Conservation (phyloP, 768 basidiomycete species). For the Lentinula detonsa region DNA sequence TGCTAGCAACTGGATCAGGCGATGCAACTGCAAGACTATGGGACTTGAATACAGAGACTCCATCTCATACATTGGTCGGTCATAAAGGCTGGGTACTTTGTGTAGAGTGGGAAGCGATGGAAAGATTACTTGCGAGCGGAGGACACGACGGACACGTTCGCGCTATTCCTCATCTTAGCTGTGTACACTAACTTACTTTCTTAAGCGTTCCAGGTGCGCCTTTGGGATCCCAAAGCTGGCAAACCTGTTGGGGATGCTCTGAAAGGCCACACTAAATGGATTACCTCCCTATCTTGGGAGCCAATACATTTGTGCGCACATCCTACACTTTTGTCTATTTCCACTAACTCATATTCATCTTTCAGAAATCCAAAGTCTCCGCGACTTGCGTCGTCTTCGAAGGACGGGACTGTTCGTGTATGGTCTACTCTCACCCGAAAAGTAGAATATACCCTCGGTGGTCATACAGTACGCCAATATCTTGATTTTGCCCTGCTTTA, state of each 20-base stretch:
- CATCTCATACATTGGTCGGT: conserved; percentile 79
- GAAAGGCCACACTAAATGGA: conserved; percentile 94
- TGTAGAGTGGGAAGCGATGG: conserved; percentile 95
- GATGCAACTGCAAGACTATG: conserved; percentile 91
- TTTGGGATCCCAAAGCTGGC: conserved; percentile 94
- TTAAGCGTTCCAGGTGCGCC: conserved; percentile 42
- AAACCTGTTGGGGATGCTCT: conserved; percentile 84
- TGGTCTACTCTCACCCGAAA: conserved; percentile 76
- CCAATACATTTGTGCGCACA: conserved; percentile 80
- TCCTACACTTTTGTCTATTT: not conserved
- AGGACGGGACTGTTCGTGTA: conserved; percentile 93
- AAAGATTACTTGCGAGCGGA: conserved; percentile 86
- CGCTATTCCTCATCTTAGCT: conserved; percentile 15
- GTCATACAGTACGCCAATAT: conserved; percentile 51
- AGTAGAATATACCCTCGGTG: conserved; percentile 81
- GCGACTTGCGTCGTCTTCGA: conserved; percentile 90
- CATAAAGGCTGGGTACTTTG: conserved; percentile 97
- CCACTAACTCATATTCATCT: conserved; percentile 2
- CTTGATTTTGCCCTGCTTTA: not conserved
- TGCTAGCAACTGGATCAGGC: conserved; percentile 92
- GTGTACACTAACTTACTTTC: not conserved
- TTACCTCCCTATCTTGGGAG: conserved; percentile 93
- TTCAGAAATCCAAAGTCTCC: conserved; percentile 70
- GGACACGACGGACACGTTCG: conserved; percentile 89
- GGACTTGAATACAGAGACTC: conserved; percentile 91